Percentiles rank a stretch among this genome's conserved stretches.
These are phyloP conservation scores for Anaeramoeba flamelloides DNA, from an alignment of 78 protist genomes.

Conservation along the genomic window DNA sequence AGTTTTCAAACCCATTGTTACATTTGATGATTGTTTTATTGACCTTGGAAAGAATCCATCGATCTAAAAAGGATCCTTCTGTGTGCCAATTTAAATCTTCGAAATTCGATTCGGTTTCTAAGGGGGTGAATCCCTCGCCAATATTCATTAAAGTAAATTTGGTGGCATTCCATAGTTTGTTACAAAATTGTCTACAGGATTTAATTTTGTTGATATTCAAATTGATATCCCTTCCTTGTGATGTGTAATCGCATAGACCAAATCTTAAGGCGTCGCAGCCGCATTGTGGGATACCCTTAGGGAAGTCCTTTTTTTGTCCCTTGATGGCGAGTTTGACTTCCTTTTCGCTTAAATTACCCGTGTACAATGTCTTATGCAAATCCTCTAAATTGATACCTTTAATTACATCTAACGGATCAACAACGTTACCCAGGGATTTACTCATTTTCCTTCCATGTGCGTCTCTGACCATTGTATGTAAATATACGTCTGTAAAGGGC, in stretches of 20 bases:
- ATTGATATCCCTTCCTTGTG: conserved; percentile 52
- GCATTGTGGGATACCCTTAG: conserved; percentile 87
- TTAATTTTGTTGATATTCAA: conserved; percentile 68
- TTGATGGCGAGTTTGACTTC: conserved; percentile 24
- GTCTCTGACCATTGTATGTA: conserved; percentile 87
- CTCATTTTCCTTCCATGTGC: conserved; percentile 81
- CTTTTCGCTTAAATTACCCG: background rate
- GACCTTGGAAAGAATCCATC: conserved; percentile 74
- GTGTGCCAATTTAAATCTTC: background rate
- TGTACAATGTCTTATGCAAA: background rate
- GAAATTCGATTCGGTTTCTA: background rate
- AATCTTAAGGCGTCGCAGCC: conserved; percentile 96
- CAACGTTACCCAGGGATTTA: conserved; percentile 85
- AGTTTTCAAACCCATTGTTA: conserved; percentile 23
- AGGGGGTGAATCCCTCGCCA: background rate
- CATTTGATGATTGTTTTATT: conserved; percentile 16
- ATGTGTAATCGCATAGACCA: conserved; percentile 63
- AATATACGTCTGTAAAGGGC: conserved; percentile 69
- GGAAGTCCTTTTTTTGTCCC: conserved; percentile 59
- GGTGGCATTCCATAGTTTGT: conserved; percentile 87
- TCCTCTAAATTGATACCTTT: conserved; percentile 27
- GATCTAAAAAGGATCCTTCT: conserved; percentile 27
- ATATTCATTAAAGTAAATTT: conserved; percentile 18
- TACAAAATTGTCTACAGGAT: conserved; percentile 78
- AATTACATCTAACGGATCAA: conserved; percentile 89